phyloP scores from a whole-genome alignment of 1,284 basidiomycete genomes.

The Hymenochaete sp. region DNA sequence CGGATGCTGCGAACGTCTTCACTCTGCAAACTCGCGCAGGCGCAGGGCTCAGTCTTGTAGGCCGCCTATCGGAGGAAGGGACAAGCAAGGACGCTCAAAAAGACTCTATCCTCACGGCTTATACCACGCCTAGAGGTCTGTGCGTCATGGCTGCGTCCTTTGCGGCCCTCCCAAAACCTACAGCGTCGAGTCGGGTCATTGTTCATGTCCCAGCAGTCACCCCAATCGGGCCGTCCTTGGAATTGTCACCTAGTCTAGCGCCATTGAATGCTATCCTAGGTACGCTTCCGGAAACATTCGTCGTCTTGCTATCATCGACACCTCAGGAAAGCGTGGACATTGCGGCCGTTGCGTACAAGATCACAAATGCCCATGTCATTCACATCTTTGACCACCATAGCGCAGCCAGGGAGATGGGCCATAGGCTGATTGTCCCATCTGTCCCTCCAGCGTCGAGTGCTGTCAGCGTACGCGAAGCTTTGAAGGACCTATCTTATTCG shows the following conservation, averaged over 20 bases:
- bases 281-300: conserved; percentile 59
- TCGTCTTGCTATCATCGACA: conserved; percentile 75
- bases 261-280: conserved; percentile 52
- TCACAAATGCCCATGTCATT: conserved; percentile 56
- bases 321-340: conserved; percentile 74
- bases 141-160: conserved; percentile 72
- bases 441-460: conserved; percentile 24
- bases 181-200: conserved; percentile 58
- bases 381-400: conserved; percentile 76
- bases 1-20: conserved; percentile 47
- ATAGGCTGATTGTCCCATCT: conserved; percentile 31
- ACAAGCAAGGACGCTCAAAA: conserved; percentile 56
- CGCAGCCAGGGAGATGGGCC: conserved; percentile 60
- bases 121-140: conserved; percentile 68
- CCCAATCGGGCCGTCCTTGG: conserved; percentile 54
- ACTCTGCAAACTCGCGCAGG: conserved; percentile 81
- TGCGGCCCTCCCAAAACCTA: conserved; percentile 50
- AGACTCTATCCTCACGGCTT: conserved; percentile 60
- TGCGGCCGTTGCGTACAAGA: conserved; percentile 55
- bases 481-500: conserved; percentile 47
- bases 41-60: conserved; percentile 76
- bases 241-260: conserved; percentile 65
- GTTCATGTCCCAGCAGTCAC: conserved; percentile 71
- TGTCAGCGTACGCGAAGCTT: conserved; percentile 35
- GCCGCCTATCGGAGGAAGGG: conserved; percentile 67